These are phyloP conservation scores for Rhizophagus clarus DNA, from an alignment of 192 early-diverging fungal genomes.

Conservation along the genomic window DNA sequence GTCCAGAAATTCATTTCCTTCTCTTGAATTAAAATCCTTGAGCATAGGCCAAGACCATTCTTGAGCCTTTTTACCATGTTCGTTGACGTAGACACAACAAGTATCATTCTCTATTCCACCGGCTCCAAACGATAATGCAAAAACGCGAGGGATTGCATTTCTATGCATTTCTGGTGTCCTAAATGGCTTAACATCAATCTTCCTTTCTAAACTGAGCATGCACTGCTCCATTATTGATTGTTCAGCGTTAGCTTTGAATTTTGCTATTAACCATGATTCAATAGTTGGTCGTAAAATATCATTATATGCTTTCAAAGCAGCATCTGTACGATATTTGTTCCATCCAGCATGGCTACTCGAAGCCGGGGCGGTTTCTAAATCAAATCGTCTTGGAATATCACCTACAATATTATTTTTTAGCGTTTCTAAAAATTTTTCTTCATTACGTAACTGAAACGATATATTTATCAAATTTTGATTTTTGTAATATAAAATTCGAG, in stretches of 20 bases:
- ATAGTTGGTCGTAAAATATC: neutral
- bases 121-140: constrained; percentile 74
- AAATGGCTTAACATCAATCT: constrained; percentile 1
- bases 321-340: constrained; percentile 3
- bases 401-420: constrained; percentile 55
- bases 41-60: constrained; percentile 45
- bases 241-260: neutral
- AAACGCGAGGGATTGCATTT: constrained; percentile 58
- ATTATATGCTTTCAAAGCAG: neutral
- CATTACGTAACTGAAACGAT: constrained; percentile 54
- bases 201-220: neutral
- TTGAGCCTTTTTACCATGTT: constrained; percentile 65
- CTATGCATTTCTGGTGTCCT: neutral
- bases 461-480: constrained; percentile 69
- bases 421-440: constrained; percentile 36
- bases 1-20: constrained; percentile 53
- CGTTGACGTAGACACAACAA: constrained; percentile 72
- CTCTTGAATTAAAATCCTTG: constrained; percentile 9
- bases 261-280: constrained; percentile 1
- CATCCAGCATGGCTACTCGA: neutral
- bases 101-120: constrained; percentile 60
- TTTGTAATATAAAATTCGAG: constrained; percentile 75
- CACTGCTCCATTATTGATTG: constrained; percentile 6
- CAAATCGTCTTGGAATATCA: constrained; percentile 38
- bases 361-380: neutral